phyloP scores from a whole-genome alignment of 208 protist genomes.

The Phytomonas sp. region DNA sequence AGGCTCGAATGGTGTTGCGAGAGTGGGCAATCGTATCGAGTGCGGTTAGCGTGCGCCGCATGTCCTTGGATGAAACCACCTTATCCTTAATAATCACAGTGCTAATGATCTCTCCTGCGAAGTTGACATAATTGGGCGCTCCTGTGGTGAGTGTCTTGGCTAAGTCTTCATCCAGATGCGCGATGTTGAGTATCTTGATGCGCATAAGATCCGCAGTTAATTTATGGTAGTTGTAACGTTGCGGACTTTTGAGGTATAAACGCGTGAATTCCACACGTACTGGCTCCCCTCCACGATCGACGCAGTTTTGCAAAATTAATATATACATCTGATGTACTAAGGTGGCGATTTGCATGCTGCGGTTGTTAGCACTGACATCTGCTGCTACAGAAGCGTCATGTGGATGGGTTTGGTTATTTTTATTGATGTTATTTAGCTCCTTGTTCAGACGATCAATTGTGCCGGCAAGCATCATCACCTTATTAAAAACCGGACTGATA shows the following conservation, averaged over 20 bases:
- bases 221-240: slow-evolving; percentile 54
- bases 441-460: slow-evolving; percentile 40
- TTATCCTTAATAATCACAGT: slow-evolving; percentile 78
- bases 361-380: slow-evolving; percentile 3
- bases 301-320: slow-evolving; percentile 63
- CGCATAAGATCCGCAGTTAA: slow-evolving; percentile 74
- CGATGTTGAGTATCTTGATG: slow-evolving; percentile 80
- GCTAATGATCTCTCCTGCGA: slow-evolving; percentile 67
- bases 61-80: slow-evolving; percentile 39
- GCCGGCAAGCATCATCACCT: slow-evolving; percentile 48
- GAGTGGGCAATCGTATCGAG: slow-evolving; percentile 59
- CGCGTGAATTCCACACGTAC: slow-evolving; percentile 71
- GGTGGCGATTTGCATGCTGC: slow-evolving; percentile 29
- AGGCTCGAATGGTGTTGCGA: slow-evolving; percentile 18
- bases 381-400: neutral
- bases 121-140: slow-evolving; percentile 40
- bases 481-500: slow-evolving; percentile 49
- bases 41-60: slow-evolving; percentile 60
- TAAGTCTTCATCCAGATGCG: slow-evolving; percentile 82
- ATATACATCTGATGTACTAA: slow-evolving; percentile 81
- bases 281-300: slow-evolving; percentile 52
- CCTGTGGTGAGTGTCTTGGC: slow-evolving; percentile 41
- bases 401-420: slow-evolving; percentile 11
- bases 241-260: slow-evolving; percentile 56
- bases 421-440: slow-evolving; percentile 22